Conservation (phyloP, 2,329 filamentous ascomycete species). For the Harringtonia aguacate region DNA sequence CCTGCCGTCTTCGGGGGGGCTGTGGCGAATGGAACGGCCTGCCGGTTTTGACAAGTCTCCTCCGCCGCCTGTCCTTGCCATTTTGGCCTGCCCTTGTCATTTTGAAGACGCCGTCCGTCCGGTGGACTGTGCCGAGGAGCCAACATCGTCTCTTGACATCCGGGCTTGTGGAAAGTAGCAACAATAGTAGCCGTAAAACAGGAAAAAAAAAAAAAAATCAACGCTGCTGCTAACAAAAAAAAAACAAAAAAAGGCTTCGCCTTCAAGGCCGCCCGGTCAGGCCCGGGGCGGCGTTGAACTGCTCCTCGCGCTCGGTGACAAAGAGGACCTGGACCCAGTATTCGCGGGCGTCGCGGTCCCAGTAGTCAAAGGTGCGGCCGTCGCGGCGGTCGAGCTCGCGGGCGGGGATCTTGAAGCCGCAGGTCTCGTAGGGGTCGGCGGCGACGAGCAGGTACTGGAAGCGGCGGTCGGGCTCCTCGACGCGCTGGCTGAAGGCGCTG, state of each 20-base stretch:
- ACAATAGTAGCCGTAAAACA: too few relatives aligned
- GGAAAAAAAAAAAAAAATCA: too few relatives aligned
- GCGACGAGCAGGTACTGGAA: slow-evolving; percentile 94
- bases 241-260: not conserved
- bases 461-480: slow-evolving; percentile 88
- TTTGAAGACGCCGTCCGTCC: too few relatives aligned
- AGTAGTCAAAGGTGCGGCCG: slow-evolving; percentile 86
- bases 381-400: slow-evolving; percentile 85
- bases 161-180: too few relatives aligned
- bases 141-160: too few relatives aligned
- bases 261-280: slow-evolving; percentile 36
- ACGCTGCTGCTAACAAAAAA: not conserved
- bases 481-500: slow-evolving; percentile 92
- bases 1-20: too few relatives aligned
- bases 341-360: slow-evolving; percentile 90
- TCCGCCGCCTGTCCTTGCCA: too few relatives aligned
- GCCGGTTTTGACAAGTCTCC: too few relatives aligned
- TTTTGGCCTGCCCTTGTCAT: too few relatives aligned
- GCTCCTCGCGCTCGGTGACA: slow-evolving; percentile 94
- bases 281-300: slow-evolving; percentile 59
- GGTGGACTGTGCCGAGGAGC: too few relatives aligned
- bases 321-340: slow-evolving; percentile 98
- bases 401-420: slow-evolving; percentile 90
- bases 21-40: too few relatives aligned
- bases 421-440: slow-evolving; percentile 96